These are phyloP conservation scores for Sporormia fimetaria DNA, from an alignment of 495 filamentous ascomycete species.

Conservation along the genomic window DNA sequence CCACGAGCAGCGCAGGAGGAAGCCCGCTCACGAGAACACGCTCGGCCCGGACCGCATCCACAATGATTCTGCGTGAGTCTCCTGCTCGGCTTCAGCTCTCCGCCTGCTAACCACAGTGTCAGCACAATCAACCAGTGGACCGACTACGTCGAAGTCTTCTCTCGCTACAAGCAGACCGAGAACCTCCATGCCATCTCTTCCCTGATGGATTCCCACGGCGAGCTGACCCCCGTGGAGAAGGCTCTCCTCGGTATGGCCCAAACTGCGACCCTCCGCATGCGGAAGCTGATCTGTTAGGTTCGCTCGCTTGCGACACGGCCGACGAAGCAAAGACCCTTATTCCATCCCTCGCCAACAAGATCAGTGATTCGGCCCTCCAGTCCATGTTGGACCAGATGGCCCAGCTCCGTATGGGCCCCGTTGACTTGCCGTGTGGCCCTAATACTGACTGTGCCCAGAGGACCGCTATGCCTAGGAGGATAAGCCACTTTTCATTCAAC, in stretches of 20 bases:
- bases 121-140: constrained; percentile 68
- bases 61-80: constrained; percentile 48
- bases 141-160: constrained; percentile 85
- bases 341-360: constrained; percentile 79
- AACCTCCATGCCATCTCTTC: constrained; percentile 86
- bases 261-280: not conserved
- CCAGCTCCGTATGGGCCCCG: constrained; percentile 44
- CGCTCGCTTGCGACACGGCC: constrained; percentile 77
- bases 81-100: constrained; percentile 13
- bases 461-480: too few species aligned
- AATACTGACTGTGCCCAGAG: too few species aligned
- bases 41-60: constrained; percentile 19
- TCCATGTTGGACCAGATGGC: constrained; percentile 81
- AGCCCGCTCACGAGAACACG: constrained; percentile 48
- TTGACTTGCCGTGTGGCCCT: too few species aligned
- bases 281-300: constrained; percentile 42
- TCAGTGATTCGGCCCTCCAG: constrained; percentile 73
- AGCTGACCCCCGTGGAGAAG: constrained; percentile 82
- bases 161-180: constrained; percentile 87
- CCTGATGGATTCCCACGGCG: constrained; percentile 59
- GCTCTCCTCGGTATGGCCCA: constrained; percentile 66
- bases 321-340: constrained; percentile 97
- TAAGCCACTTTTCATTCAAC: too few species aligned
- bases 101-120: constrained; percentile 1
- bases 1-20: constrained; percentile 56